Percentiles rank a stretch among this genome's conserved stretches.
Evolutionary conservation across 257 asterid genomes (phyloP).

Genomic region (Fraxinus cuspidata): DNA sequence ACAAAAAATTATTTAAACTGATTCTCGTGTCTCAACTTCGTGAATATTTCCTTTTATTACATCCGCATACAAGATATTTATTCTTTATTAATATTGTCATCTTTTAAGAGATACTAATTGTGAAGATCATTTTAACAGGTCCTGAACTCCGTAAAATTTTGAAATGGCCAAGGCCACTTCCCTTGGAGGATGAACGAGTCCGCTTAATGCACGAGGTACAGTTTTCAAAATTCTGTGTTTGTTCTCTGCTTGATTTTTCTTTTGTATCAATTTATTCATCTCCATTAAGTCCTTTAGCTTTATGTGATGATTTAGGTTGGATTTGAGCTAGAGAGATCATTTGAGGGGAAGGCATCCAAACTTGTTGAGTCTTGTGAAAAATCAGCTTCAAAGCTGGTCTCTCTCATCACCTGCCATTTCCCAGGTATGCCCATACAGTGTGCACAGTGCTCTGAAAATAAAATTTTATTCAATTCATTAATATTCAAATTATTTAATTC

Average conservation of each 20-base stretch:
- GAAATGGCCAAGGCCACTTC: conserved; percentile 89
- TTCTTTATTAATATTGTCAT: conserved; percentile 1
- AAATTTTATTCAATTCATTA: not conserved
- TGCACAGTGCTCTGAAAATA: not conserved
- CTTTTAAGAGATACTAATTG: conserved; percentile 10
- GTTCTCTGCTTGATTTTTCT: conserved; percentile 14
- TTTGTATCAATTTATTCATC: conserved; percentile 1
- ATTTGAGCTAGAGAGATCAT: conserved; percentile 80
- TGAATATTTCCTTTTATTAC: not conserved
- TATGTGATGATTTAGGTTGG: conserved; percentile 64
- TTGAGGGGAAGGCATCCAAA: conserved; percentile 87
- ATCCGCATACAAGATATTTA: conserved; percentile 2
- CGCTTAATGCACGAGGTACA: conserved; percentile 92
- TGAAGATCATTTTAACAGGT: conserved; percentile 52
- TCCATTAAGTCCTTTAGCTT: conserved; percentile 15
- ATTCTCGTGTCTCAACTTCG: not conserved
- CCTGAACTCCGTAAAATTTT: conserved; percentile 81
- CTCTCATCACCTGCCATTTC: conserved; percentile 79
- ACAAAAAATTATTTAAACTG: not conserved
- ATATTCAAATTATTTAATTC: not conserved
- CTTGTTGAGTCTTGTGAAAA: conserved; percentile 75
- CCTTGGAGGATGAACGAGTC: conserved; percentile 93
- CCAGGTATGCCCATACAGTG: conserved; percentile 55
- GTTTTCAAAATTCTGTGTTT: not conserved
- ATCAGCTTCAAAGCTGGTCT: conserved; percentile 85